phyloP scores from a whole-genome alignment of 176 grass and related monocot genomes.

The Triticum turgidum region DNA sequence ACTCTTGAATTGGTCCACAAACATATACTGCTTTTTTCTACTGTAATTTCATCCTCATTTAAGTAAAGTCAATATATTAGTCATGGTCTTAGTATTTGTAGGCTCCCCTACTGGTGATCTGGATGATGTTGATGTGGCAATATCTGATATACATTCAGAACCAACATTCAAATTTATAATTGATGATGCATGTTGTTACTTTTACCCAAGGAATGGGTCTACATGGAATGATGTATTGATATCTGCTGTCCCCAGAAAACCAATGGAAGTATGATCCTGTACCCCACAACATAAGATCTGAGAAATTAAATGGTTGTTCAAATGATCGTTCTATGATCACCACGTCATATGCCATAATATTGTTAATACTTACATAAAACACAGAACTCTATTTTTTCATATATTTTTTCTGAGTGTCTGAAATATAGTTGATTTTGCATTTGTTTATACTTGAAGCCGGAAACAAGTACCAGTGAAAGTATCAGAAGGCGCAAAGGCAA shows the following conservation, averaged over 20 bases:
- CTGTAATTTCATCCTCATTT: background rate
- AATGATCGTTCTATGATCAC: background rate
- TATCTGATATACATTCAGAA: constrained; percentile 9
- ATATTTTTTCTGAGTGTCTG: background rate
- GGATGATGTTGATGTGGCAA: background rate
- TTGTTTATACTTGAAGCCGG: background rate
- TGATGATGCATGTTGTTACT: background rate
- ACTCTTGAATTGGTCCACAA: background rate
- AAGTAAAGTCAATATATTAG: background rate
- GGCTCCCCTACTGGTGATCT: background rate
- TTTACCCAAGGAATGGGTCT: background rate
- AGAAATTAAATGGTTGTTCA: background rate
- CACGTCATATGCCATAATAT: background rate
- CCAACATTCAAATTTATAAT: constrained; percentile 5
- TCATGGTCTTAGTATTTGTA: constrained; percentile 8
- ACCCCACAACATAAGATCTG: background rate
- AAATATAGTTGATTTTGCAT: background rate
- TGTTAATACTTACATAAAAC: background rate
- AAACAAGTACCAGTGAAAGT: background rate
- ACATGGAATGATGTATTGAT: background rate
- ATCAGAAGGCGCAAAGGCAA: background rate
- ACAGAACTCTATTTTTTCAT: background rate
- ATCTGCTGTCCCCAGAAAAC: background rate
- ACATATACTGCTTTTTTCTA: background rate
- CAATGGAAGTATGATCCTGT: background rate